Evolutionary conservation across 495 filamentous ascomycete species (phyloP).

Genomic region (Neurospora sp.): DNA sequence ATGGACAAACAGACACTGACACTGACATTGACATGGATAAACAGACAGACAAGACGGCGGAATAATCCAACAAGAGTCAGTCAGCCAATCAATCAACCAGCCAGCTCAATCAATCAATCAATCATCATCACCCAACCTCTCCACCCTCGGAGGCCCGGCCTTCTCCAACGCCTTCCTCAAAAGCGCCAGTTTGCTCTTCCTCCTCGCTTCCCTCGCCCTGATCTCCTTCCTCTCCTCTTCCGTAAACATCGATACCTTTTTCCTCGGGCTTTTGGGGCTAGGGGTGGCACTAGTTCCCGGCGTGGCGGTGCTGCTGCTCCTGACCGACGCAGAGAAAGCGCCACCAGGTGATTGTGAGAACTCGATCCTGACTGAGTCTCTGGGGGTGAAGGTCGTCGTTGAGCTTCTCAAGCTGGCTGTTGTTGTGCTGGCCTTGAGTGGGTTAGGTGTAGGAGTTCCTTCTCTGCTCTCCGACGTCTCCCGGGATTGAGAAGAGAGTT

Average conservation of each 20-base stretch:
- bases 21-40: not conserved
- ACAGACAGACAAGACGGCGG: not conserved
- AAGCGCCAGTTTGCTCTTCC: conserved; percentile 17
- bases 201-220: conserved; percentile 20
- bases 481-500: not conserved
- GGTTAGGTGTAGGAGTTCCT: not conserved
- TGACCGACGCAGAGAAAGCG: not conserved
- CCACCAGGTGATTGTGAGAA: conserved; percentile 7
- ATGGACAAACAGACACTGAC: not conserved
- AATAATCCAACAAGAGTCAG: not conserved
- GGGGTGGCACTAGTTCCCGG: conserved; percentile 5
- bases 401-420: not conserved
- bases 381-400: not conserved
- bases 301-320: not conserved
- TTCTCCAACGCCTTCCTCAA: conserved; percentile 27
- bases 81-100: not conserved
- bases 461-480: not conserved
- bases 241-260: conserved; percentile 45
- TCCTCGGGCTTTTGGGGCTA: conserved; percentile 23
- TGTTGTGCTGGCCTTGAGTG: not conserved
- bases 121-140: conserved; percentile 14
- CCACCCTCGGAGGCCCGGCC: conserved; percentile 28
- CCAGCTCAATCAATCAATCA: not conserved
- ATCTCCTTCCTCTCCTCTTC: conserved; percentile 37
- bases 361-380: not conserved